Evolutionary conservation across 192 early-diverging fungal genomes (phyloP).

Genomic region (Backusella luteola): DNA sequence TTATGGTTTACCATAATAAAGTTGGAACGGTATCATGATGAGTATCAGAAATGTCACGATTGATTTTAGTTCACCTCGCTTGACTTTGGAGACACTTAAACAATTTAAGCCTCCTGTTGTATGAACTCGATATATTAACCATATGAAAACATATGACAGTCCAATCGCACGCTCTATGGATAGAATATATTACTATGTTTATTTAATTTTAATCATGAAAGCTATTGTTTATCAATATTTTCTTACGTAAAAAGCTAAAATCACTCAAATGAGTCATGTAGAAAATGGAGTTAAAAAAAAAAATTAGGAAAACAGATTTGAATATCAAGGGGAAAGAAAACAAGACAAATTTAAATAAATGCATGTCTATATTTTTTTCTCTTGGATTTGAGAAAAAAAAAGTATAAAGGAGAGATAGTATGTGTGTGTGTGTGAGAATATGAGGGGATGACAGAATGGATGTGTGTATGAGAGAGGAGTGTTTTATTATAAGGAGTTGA

Average conservation of each 20-base stretch:
- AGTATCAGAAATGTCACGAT: conserved; percentile 32
- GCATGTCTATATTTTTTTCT: background rate
- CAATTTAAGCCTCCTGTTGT: conserved; percentile 31
- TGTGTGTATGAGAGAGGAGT: background rate
- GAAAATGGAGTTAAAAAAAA: background rate
- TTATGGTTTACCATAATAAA: conserved; percentile 29
- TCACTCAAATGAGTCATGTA: conserved; percentile 39
- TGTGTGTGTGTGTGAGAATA: background rate
- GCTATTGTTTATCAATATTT: background rate
- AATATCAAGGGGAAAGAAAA: background rate
- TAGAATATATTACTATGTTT: background rate
- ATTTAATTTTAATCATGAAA: background rate
- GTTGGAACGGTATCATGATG: conserved; percentile 33
- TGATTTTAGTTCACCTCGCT: conserved; percentile 31
- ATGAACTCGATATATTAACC: conserved; percentile 26
- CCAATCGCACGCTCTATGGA: conserved; percentile 29
- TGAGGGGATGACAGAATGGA: background rate
- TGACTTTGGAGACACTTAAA: conserved; percentile 14
- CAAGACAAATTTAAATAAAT: background rate
- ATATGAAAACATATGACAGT: conserved; percentile 29
- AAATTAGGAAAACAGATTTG: background rate
- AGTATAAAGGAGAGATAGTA: background rate
- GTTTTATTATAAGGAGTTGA: background rate
- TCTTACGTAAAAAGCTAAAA: conserved; percentile 39
- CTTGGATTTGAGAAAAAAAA: background rate